phyloP scores from a whole-genome alignment of 129 eudicot species.

The Arctium lappa region DNA sequence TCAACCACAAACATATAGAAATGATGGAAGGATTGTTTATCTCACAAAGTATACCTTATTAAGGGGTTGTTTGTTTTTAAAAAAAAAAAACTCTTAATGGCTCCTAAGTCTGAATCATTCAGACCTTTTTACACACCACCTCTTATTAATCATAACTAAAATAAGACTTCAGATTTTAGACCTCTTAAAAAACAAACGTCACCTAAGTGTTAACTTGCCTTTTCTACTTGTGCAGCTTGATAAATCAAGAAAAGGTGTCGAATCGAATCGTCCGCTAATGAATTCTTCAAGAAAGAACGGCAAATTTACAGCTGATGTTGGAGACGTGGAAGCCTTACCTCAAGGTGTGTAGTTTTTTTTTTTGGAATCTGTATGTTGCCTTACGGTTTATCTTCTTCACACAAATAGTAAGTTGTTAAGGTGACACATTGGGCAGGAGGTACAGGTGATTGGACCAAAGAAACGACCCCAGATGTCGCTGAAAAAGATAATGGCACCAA shows the following conservation, averaged over 20 bases:
- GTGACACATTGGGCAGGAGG: conserved; percentile 21
- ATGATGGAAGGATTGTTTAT: background rate
- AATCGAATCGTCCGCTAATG: background rate
- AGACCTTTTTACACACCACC: too few relatives aligned
- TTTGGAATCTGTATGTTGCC: background rate
- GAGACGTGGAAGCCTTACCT: conserved; percentile 6
- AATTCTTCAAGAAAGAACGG: conserved; percentile 22
- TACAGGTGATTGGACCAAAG: conserved; percentile 12
- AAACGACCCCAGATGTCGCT: conserved; percentile 12
- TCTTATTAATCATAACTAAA: too few relatives aligned
- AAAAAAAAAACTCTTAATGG: too few relatives aligned
- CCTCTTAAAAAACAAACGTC: too few relatives aligned
- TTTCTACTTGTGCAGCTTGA: conserved; percentile 38
- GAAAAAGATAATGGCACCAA: background rate
- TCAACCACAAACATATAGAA: background rate
- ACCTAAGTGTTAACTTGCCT: background rate
- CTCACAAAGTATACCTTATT: background rate
- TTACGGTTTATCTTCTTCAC: background rate
- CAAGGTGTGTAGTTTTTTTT: conserved; percentile 30
- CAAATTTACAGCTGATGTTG: conserved; percentile 2
- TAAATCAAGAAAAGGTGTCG: conserved; percentile 25
- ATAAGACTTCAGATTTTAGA: too few relatives aligned
- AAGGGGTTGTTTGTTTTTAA: background rate
- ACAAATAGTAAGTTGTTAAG: background rate
- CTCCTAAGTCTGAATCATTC: too few relatives aligned